Evolutionary conservation across 2,329 filamentous ascomycete species (phyloP), one percentile per base, ranked within the genome.

Genomic region (Fusarium sp.): DNA sequence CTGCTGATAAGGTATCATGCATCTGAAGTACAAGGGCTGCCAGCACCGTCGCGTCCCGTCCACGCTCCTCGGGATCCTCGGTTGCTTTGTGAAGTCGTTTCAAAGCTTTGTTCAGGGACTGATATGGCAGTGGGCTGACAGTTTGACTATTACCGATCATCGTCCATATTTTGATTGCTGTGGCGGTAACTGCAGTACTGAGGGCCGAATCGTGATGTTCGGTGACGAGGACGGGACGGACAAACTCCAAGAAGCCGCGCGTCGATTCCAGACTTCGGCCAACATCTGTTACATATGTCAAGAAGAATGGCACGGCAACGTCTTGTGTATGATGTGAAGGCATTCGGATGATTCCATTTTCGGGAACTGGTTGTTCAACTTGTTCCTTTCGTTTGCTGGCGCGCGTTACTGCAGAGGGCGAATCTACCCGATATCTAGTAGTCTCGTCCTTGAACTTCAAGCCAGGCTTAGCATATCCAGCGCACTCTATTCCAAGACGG

Each of bases 371-470:
- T 20, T 10, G 11, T n/a, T n/a, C n/a, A n/a, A n/a, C n/a, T n/a
- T n/a, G n/a, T 10, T 10, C 11, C 13, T 13, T 2, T 8, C n/a
- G 46, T 15, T 40, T 48, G 36, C 18, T 53, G 33, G n/a, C 20
- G 8, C 18, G 33, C 20, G 20, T 55, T 11, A 11, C 25, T 15
- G 4, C 11, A 4, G 13, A n/a, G 3, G 33, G 18, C 3, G 17
- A 17, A 20, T 10, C 23, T 1, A 5, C 17, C 7, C 13, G 4
- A 21, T 43, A 57, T 3, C 54, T 40, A 6, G 4, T 14, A 25
- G 49, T 69, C 11, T 69, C 65, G 6, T 69, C 31, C 21, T 45
- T 63, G 15, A 69, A 69, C 8, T 43, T 47, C 10, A 69, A 9
- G 1, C 18, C 18, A 17, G 18, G 49, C 5, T 31, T 58, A 18